Percentiles rank a stretch among this genome's conserved stretches.
Conservation (phyloP, 1,139 yeast genomes). For the Candida smagusa region DNA sequence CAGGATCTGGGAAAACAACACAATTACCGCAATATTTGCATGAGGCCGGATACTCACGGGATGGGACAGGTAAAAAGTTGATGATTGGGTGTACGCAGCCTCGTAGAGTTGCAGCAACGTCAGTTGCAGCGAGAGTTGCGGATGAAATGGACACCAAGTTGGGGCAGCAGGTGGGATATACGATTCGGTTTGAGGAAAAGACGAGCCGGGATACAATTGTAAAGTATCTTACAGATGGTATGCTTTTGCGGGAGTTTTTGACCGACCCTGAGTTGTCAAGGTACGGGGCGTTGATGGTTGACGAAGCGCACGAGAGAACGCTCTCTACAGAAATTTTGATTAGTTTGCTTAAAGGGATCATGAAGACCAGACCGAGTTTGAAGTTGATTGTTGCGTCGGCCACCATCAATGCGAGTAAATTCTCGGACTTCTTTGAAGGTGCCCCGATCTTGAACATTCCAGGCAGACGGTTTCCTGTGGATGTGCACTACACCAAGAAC, state of each 20-base stretch:
- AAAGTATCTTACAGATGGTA: conserved; percentile 94
- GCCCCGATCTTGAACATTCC: conserved; percentile 90
- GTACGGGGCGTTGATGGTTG: conserved; percentile 86
- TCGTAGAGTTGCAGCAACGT: conserved; percentile 90
- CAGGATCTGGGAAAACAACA: conserved; percentile 97
- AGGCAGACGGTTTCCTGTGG: conserved; percentile 88
- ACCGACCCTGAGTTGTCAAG: conserved; percentile 65
- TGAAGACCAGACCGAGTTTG: conserved; percentile 61
- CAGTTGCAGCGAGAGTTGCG: conserved; percentile 90
- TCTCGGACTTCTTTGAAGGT: conserved; percentile 70
- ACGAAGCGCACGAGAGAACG: conserved; percentile 96
- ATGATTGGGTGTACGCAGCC: conserved; percentile 94
- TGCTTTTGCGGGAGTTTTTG: conserved; percentile 80
- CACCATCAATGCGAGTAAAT: conserved; percentile 85
- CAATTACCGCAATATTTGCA: conserved; percentile 86
- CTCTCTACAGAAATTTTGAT: conserved; percentile 86
- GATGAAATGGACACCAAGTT: conserved; percentile 72
- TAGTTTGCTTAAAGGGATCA: conserved; percentile 75
- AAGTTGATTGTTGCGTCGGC: conserved; percentile 86
- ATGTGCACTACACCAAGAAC: conserved; percentile 75
- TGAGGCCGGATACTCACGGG: conserved; percentile 73
- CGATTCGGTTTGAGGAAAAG: conserved; percentile 80
- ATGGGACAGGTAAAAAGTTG: conserved; percentile 23
- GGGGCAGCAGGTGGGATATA: conserved; percentile 85
- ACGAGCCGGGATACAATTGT: conserved; percentile 62